Conservation (phyloP, 805 yeast species). For the Cyberlindnera xylosilytica region DNA sequence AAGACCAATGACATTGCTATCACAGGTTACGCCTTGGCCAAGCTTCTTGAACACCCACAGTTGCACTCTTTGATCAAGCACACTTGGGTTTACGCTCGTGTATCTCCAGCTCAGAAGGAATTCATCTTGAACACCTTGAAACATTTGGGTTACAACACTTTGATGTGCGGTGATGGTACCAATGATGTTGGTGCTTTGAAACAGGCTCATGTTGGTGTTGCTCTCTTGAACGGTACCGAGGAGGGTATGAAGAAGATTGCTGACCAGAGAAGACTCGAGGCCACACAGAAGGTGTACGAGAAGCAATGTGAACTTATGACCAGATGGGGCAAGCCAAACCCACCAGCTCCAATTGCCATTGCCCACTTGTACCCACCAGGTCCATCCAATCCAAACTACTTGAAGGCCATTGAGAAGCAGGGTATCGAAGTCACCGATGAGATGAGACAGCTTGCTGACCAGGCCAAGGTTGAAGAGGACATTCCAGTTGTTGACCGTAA, state of each 20-base stretch:
- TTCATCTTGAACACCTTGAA: constrained; percentile 80
- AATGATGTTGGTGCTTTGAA: constrained; percentile 99
- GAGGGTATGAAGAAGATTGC: constrained; percentile 87
- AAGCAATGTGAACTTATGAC: constrained; percentile 79
- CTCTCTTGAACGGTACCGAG: constrained; percentile 95
- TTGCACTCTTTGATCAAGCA: constrained; percentile 72
- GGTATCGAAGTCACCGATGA: constrained; percentile 82
- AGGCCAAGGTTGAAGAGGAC: constrained; percentile 34
- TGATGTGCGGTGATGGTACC: constrained; percentile 99
- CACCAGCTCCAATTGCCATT: constrained; percentile 80
- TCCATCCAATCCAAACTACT: constrained; percentile 81
- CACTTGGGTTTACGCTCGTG: constrained; percentile 97
- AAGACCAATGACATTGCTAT: constrained; percentile 79
- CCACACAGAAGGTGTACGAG: constrained; percentile 63
- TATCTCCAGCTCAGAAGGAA: constrained; percentile 94
- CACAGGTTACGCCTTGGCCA: constrained; percentile 84
- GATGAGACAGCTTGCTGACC: constrained; percentile 55
- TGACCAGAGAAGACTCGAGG: constrained; percentile 70
- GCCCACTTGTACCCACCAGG: constrained; percentile 98
- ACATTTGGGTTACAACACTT: constrained; percentile 84
- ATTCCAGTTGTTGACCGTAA: constrained; percentile 34
- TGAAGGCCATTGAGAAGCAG: constrained; percentile 78
- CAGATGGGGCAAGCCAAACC: constrained; percentile 80
- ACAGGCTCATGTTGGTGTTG: constrained; percentile 98
- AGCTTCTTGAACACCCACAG: constrained; percentile 64